These are phyloP conservation scores for Candolleomyces aberdarensis DNA, from an alignment of 768 basidiomycete species.

Conservation along the genomic window DNA sequence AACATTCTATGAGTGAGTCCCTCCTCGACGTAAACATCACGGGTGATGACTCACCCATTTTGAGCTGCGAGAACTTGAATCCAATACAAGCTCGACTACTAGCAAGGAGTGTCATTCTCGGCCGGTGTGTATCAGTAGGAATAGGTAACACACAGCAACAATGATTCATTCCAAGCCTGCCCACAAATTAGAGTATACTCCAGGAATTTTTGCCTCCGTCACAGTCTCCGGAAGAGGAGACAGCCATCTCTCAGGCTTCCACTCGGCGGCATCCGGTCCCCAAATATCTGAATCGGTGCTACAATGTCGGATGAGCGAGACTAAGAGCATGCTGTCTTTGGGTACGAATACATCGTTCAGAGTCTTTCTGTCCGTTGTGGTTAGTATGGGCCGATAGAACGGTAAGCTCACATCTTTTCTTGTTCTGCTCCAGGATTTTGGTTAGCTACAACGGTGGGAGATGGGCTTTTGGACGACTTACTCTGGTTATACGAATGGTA, in stretches of 20 bases:
- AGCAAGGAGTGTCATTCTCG: slow-evolving; percentile 3
- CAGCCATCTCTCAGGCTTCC: slow-evolving; percentile 51
- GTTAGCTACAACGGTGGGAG: not conserved
- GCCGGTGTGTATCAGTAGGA: not conserved
- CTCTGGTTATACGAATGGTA: slow-evolving; percentile 16
- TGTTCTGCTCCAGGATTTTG: slow-evolving; percentile 10
- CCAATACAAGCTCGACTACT: slow-evolving; percentile 8
- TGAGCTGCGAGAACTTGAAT: slow-evolving; percentile 7
- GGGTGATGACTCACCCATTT: not conserved
- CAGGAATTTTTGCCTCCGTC: slow-evolving; percentile 35
- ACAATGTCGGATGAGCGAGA: slow-evolving; percentile 29
- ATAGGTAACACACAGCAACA: no score
- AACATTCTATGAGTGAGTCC: no score
- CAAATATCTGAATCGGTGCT: slow-evolving; percentile 40
- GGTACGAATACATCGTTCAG: slow-evolving; percentile 31
- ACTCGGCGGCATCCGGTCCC: slow-evolving; percentile 45
- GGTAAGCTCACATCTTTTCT: slow-evolving; percentile 21
- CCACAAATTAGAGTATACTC: slow-evolving; percentile 40
- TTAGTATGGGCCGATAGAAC: slow-evolving; percentile 20
- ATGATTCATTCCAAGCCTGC: no score
- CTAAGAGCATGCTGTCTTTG: slow-evolving; percentile 29
- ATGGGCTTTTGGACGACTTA: slow-evolving; percentile 1
- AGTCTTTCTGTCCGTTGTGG: slow-evolving; percentile 18
- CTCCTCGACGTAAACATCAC: not conserved
- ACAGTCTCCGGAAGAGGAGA: slow-evolving; percentile 22